A percentile compares a stretch with the other conserved stretches of the same genome.
These are phyloP conservation scores for Lolium rigidum DNA, from an alignment of 176 grass and related monocot species.

Conservation along the genomic window DNA sequence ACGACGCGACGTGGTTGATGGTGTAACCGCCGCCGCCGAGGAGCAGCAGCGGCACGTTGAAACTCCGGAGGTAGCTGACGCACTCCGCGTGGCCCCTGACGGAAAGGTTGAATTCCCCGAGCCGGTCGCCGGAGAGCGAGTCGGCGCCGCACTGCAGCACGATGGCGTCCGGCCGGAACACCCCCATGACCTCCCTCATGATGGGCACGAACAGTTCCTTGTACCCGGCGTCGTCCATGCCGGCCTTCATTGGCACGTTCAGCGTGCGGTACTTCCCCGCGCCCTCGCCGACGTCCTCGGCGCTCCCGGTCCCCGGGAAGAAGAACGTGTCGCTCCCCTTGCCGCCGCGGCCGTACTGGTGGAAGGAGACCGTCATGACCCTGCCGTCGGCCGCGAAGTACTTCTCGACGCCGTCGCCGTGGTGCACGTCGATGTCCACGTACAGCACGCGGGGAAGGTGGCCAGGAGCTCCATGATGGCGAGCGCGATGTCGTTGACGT, in stretches of 20 bases:
- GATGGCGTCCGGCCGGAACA: constrained; percentile 35
- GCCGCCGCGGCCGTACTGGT: too few species aligned
- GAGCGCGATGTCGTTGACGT: constrained; percentile 73
- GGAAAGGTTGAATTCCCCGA: constrained; percentile 63
- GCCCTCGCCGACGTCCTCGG: constrained; percentile 20
- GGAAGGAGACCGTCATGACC: too few species aligned
- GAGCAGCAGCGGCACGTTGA: constrained; percentile 51
- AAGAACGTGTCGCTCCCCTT: constrained; percentile 5
- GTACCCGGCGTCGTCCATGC: constrained; percentile 60
- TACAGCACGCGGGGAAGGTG: constrained; percentile 53
- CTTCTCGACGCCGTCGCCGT: constrained; percentile 68
- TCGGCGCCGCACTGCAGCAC: constrained; percentile 39
- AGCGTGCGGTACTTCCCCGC: constrained; percentile 39
- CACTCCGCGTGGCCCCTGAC: constrained; percentile 50
- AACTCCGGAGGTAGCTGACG: constrained; percentile 7
- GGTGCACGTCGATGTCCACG: constrained; percentile 45
- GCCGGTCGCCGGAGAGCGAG: constrained; percentile 53
- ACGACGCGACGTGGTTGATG: constrained; percentile 65
- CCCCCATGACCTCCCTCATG: not conserved
- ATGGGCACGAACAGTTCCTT: not conserved
- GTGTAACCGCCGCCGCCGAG: constrained; percentile 83
- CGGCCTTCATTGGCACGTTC: constrained; percentile 56
- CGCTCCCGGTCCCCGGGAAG: constrained; percentile 50
- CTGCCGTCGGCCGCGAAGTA: constrained; percentile 37
- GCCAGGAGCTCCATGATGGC: constrained; percentile 53